A percentile compares a stretch with the other conserved stretches of the same genome.
Conservation (phyloP, 306 rosid genomes). For the Phaseolus lunatus region DNA sequence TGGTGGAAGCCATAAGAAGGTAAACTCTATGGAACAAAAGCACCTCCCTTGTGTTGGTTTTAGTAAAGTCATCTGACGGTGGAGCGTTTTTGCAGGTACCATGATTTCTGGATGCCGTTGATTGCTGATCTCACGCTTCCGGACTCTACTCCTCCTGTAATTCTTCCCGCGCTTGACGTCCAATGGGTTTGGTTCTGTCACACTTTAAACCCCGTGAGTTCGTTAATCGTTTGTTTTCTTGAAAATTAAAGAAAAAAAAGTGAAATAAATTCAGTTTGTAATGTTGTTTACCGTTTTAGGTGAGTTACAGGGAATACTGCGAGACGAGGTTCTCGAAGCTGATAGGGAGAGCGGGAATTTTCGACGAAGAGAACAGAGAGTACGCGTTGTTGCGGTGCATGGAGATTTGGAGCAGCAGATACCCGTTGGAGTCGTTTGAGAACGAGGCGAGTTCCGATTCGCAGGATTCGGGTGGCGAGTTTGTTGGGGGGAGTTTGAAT, state of each 20-base stretch:
- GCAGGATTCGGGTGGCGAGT: constrained; percentile 10
- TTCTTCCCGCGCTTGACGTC: constrained; percentile 84
- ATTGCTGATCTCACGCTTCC: constrained; percentile 69
- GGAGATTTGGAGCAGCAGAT: constrained; percentile 67
- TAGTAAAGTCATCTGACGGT: constrained; percentile 40
- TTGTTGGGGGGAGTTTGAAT: constrained; percentile 13
- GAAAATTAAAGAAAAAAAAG: not conserved
- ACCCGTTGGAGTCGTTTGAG: constrained; percentile 79
- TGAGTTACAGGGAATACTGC: constrained; percentile 71
- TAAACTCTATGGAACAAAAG: not conserved
- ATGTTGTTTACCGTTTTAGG: constrained; percentile 48
- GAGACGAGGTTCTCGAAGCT: constrained; percentile 68
- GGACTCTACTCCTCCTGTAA: constrained; percentile 56
- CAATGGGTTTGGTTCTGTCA: constrained; percentile 99
- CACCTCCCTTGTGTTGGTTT: not conserved
- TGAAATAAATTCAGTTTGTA: not conserved
- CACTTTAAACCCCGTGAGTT: constrained; percentile 66
- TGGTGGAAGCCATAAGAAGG: constrained; percentile 79
- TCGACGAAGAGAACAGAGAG: constrained; percentile 87
- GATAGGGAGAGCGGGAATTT: constrained; percentile 71
- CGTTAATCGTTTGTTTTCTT: not conserved
- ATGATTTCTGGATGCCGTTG: constrained; percentile 93
- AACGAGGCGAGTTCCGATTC: constrained; percentile 61
- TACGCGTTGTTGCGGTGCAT: constrained; percentile 76
- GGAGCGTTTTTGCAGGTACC: constrained; percentile 62